Conservation (phyloP, 768 basidiomycete species). For the Mycena galericulata region DNA sequence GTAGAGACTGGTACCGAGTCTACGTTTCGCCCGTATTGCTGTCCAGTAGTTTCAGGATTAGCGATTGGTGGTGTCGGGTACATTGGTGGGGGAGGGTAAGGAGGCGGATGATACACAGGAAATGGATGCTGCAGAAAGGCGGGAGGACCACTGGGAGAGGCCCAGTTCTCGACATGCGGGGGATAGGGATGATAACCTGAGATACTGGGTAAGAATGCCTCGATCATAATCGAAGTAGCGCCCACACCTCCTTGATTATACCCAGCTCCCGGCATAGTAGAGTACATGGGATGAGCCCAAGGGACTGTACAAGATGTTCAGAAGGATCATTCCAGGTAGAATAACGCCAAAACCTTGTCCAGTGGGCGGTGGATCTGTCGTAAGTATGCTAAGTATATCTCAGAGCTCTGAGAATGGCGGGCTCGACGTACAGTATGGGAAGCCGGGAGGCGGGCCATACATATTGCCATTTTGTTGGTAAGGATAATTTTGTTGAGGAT, state of each 20-base stretch:
- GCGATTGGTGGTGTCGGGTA: not conserved
- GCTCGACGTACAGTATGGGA: conserved; percentile 1
- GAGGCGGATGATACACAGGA: not conserved
- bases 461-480: not conserved
- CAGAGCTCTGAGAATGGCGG: no score
- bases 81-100: conserved; percentile 2
- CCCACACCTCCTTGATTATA: not conserved
- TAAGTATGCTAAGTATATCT: not conserved
- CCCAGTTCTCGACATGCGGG: not conserved
- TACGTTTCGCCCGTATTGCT: no score
- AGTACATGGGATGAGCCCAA: not conserved
- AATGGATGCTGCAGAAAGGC: not conserved
- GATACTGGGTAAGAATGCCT: not conserved
- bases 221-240: not conserved
- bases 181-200: not conserved
- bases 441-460: not conserved
- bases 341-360: not conserved
- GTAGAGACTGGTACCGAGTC: no score
- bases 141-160: not conserved
- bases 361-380: not conserved
- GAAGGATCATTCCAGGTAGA: not conserved
- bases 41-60: not conserved
- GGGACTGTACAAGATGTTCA: not conserved
- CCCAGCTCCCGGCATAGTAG: not conserved
- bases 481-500: not conserved